Evolutionary conservation across 129 eudicot genomes (phyloP), one percentile per base, ranked within the genome.

Genomic region (Escallonia rubra): DNA sequence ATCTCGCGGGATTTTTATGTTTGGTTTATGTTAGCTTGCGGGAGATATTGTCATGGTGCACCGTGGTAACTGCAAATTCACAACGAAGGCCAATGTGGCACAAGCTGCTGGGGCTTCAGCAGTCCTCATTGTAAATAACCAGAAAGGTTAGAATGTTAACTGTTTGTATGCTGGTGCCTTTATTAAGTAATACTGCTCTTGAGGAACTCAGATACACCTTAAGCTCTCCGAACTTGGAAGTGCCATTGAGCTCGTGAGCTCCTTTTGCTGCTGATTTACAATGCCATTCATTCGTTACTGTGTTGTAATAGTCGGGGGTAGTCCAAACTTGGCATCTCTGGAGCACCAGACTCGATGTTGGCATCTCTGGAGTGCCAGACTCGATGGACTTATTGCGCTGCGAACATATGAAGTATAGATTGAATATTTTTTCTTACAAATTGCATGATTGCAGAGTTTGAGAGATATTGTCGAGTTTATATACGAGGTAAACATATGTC

Each of bases 91-190:
- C 68, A 87, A 90, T 75, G 50, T 70, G 72, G 97, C 97, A 64
- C 87, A 90, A 76, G 97, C 95, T 75, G 97, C 95, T 54, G 97
- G 97, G 66, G 97, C 97, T 75, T 90, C 97, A 57, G 95, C 97
- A 12, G 82, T 87, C 61, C 97, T 90, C 61, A 85, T 90, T 10
- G 63, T 90, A 78, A 90, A 90, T 67, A 87, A 85, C 76, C 80
- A 82, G 79, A 82, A 78, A 87, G 95, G 97, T 90, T 74, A 64
- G 11, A 9, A 2, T 45, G 2, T 64, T 11, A 4, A 46, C 46
- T 9, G n/a, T 10, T 10, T 76, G 51, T 15, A 7, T 39, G 11
- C 16, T 59, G 64, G 11, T 34, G 45, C 43, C 40, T 10, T 43
- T 42, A 14, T 70, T 59, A 34, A 15, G 14, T 15, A 63, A 11